phyloP scores from a whole-genome alignment of 768 basidiomycete genomes.

The Ephemerocybe angulata region DNA sequence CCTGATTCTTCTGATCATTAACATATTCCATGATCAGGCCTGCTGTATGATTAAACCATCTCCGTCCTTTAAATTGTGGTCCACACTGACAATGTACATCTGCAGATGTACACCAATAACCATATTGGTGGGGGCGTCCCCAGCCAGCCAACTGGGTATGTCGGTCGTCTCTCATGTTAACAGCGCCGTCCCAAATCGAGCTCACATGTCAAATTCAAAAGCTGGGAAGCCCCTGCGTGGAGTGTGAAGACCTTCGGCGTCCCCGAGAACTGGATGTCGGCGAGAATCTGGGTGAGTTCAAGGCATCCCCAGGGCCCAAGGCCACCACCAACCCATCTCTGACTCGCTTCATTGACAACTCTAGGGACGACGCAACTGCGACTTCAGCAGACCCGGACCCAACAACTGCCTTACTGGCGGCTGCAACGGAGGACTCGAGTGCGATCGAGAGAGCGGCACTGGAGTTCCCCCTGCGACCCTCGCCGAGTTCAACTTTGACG shows the following conservation, averaged over 20 bases:
- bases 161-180: neutral
- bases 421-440: slow-evolving; percentile 60
- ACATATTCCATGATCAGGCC: too few species aligned
- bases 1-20: too few species aligned
- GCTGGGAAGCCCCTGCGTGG: slow-evolving; percentile 39
- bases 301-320: neutral
- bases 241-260: slow-evolving; percentile 45
- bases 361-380: slow-evolving; percentile 56
- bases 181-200: neutral
- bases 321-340: neutral
- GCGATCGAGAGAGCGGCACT: slow-evolving; percentile 45
- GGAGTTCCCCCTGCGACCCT: slow-evolving; percentile 65
- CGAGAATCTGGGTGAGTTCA: slow-evolving; percentile 46
- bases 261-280: slow-evolving; percentile 61
- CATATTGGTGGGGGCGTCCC: too few species aligned
- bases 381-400: slow-evolving; percentile 48
- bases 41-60: too few species aligned
- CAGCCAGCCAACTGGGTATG: slow-evolving; percentile 40
- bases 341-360: neutral
- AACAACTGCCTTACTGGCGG: slow-evolving; percentile 57
- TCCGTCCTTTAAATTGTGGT: too few species aligned
- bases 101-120: too few species aligned
- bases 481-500: slow-evolving; percentile 59
- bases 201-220: slow-evolving; percentile 7
- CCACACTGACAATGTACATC: too few species aligned